Percentiles rank a stretch among this genome's conserved stretches.
Conservation (phyloP, 2,329 filamentous ascomycete genomes). For the Fusarium luffae region DNA sequence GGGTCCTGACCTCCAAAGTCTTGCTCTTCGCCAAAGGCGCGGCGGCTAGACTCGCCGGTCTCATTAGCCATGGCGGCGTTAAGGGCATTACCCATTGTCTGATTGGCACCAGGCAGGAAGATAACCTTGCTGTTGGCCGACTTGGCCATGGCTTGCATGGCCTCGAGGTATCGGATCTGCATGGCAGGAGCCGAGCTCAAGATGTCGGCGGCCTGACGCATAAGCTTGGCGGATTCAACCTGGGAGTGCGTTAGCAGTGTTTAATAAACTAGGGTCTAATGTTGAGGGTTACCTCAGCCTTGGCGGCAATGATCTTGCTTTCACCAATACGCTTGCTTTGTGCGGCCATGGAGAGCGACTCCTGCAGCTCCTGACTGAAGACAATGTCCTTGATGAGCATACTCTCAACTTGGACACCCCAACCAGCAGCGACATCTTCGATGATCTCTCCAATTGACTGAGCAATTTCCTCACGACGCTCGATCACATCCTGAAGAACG, state of each 20-base stretch:
- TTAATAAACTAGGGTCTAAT: background rate
- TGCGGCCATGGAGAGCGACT: slow-evolving; percentile 96
- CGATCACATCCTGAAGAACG: slow-evolving; percentile 96
- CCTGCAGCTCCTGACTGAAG: slow-evolving; percentile 94
- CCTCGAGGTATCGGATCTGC: slow-evolving; percentile 98
- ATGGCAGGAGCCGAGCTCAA: slow-evolving; percentile 92
- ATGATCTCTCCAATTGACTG: slow-evolving; percentile 97
- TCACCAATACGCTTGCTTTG: slow-evolving; percentile 99
- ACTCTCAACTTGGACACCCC: slow-evolving; percentile 96
- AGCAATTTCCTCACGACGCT: slow-evolving; percentile 96
- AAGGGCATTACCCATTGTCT: slow-evolving; percentile 64
- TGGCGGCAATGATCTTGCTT: slow-evolving; percentile 96
- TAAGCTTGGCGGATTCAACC: slow-evolving; percentile 94
- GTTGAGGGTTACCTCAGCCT: slow-evolving; percentile 73
- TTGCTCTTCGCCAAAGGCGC: slow-evolving; percentile 52
- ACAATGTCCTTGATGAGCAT: slow-evolving; percentile 99
- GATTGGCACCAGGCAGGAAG: slow-evolving; percentile 73
- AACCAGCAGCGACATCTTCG: slow-evolving; percentile 90
- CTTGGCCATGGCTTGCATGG: slow-evolving; percentile 99
- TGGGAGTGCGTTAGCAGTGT: slow-evolving; percentile 27
- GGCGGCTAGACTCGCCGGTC: slow-evolving; percentile 63
- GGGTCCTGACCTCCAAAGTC: slow-evolving; percentile 66
- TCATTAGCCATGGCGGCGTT: slow-evolving; percentile 57
- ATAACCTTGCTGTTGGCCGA: slow-evolving; percentile 89
- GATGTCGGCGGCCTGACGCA: slow-evolving; percentile 93